Percentiles rank a stretch among this genome's conserved stretches.
Conservation (phyloP, 2,329 filamentous ascomycete species). For the Diaporthe ilicicola region DNA sequence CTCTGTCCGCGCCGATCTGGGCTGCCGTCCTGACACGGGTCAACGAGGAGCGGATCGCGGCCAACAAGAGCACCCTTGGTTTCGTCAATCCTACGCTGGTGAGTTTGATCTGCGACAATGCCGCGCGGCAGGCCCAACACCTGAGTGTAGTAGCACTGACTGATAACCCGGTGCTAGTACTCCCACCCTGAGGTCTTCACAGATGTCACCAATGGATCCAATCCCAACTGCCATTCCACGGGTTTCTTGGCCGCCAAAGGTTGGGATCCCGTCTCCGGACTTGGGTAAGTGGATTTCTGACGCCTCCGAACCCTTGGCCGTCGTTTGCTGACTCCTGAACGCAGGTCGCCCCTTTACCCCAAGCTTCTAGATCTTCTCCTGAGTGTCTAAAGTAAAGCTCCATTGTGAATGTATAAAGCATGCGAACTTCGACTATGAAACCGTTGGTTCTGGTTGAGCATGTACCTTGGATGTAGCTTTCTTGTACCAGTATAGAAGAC, state of each 20-base stretch:
- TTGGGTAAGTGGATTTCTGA: slow-evolving; percentile 40
- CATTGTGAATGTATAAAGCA: neutral
- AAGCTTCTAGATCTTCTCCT: slow-evolving; percentile 45
- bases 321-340: neutral
- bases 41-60: slow-evolving; percentile 57
- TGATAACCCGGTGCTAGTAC: slow-evolving; percentile 35
- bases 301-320: neutral
- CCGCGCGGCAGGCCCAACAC: fast-evolving
- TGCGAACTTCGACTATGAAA: neutral
- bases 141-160: fast-evolving
- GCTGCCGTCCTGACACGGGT: slow-evolving; percentile 57
- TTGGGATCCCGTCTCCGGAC: slow-evolving; percentile 50
- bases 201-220: slow-evolving; percentile 47
- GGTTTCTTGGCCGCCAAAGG: slow-evolving; percentile 53
- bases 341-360: slow-evolving; percentile 43
- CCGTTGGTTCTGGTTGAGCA: neutral
- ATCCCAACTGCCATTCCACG: slow-evolving; percentile 46
- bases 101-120: slow-evolving; percentile 4
- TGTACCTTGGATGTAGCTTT: neutral
- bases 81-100: slow-evolving; percentile 61
- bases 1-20: slow-evolving; percentile 57
- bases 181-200: slow-evolving; percentile 40
- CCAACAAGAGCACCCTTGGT: slow-evolving; percentile 56
- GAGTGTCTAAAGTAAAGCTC: slow-evolving; percentile 27
- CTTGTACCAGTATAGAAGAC: neutral